Percentiles rank a stretch among this genome's conserved stretches.
Conservation (phyloP, 306 rosid genomes). For the Rosa multiflora region DNA sequence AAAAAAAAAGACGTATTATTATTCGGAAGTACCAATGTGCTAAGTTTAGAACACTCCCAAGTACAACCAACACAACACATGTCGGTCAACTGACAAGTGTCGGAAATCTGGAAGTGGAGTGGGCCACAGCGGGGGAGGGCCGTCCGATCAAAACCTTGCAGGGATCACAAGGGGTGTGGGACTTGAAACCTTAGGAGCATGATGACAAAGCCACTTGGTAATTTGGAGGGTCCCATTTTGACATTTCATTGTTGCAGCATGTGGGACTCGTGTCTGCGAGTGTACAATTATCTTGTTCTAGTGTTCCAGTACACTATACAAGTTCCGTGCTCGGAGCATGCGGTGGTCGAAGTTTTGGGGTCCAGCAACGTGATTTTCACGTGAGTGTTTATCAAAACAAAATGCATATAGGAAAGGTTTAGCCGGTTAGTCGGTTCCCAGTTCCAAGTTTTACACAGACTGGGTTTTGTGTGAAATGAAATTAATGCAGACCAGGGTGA, state of each 20-base stretch:
- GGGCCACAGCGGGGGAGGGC: not conserved
- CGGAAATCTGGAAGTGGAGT: constrained; percentile 15
- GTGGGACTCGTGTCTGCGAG: constrained; percentile 12
- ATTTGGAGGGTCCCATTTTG: constrained; percentile 1
- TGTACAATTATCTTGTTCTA: not conserved
- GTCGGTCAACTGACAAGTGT: constrained; percentile 22
- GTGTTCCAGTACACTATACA: not conserved
- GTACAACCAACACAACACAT: constrained; percentile 20
- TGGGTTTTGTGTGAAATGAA: no score
- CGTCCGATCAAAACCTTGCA: constrained; percentile 22
- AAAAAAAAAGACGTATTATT: not conserved
- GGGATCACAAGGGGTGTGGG: not conserved
- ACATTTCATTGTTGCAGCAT: not conserved
- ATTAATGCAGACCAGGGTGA: no score
- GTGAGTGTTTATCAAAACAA: no score
- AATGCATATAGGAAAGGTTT: no score
- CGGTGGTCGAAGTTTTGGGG: no score
- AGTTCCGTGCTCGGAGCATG: no score
- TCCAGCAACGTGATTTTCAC: no score
- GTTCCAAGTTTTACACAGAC: no score
- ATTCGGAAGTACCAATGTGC: constrained; percentile 47
- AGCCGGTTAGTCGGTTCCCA: no score
- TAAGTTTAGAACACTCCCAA: constrained; percentile 19
- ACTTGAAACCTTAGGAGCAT: not conserved
- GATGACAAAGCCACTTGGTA: constrained; percentile 26